Evolutionary conservation across 2,329 filamentous ascomycete species (phyloP), one percentile per base, ranked within the genome.

Genomic region (Clathrospora elynae): DNA sequence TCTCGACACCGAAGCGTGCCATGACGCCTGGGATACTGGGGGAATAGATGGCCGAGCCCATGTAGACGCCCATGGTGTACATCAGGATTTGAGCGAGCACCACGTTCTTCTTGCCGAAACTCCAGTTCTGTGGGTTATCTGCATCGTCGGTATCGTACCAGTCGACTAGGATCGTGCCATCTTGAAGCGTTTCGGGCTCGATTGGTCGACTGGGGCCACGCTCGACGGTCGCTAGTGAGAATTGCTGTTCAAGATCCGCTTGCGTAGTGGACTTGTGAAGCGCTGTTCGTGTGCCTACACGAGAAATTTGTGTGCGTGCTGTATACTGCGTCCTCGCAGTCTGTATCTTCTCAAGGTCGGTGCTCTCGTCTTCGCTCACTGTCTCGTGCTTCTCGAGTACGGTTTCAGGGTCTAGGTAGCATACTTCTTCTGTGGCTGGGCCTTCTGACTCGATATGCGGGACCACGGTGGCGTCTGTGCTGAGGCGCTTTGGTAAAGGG

Each of bases 21-120:
- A 78, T 77, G 11, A 86, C 71, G 6, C 78, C 78, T 6, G 57
- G 42, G 6, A 64, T 66, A 11, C 61, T 67, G 6, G 73, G 68
- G 0, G 68, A 61, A 66, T 82, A 83, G 42, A 84, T 78, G 1
- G 75, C 71, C 2, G 72, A 74, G 4, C 75, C 76, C 55, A 74
- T 76, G 55, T 81, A 81, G 3, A 81, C 81, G 16, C 81, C 77
- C 48, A 84, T 79, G 0, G 82, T 85, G 80, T 85, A 72, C 79
- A 84, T 46, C 4, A 81, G 51, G 44, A 76, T 74, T 49, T 71
- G 65, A 3, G 57, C 35, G 0, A 70, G 60, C 2, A 72, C 71
- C 4, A 73, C 54, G 1, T 51, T 44, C 34, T 72, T 72, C 46
- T 66, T 71, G 13, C 49, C 46, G 20, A 59, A 56, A 5, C 53